A percentile compares a stretch with the other conserved stretches of the same genome.
Conservation (phyloP, 257 asterid species). For the Salvia rosmarinus region DNA sequence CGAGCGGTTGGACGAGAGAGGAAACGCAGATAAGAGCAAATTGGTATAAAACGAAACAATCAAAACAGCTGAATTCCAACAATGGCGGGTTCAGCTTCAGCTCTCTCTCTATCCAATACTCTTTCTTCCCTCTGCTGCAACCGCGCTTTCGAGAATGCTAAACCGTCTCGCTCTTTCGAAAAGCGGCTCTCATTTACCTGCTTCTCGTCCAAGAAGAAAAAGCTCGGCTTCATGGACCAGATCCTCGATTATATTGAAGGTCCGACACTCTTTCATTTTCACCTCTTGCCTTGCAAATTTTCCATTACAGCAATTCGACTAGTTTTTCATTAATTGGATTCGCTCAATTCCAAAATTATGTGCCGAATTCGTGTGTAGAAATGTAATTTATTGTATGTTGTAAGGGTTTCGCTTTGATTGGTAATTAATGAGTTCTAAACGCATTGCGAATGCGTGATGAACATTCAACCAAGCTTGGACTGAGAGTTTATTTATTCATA, state of each 20-base stretch:
- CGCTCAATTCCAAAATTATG: neutral
- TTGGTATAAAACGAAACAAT: slow-evolving; percentile 14
- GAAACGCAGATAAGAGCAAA: slow-evolving; percentile 43
- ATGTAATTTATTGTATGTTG: neutral
- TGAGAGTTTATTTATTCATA: neutral
- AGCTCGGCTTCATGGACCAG: slow-evolving; percentile 81
- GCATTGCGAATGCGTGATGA: neutral
- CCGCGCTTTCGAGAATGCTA: slow-evolving; percentile 33
- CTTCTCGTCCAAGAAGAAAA: slow-evolving; percentile 78
- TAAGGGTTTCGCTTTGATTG: slow-evolving; percentile 11
- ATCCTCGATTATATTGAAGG: slow-evolving; percentile 98
- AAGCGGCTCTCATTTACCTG: slow-evolving; percentile 56
- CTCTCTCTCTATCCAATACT: slow-evolving; percentile 39
- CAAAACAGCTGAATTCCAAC: slow-evolving; percentile 32
- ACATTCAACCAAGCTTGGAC: neutral
- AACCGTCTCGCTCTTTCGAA: slow-evolving; percentile 29
- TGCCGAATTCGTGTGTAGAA: neutral
- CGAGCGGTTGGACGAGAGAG: slow-evolving; percentile 36
- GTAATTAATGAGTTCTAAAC: neutral
- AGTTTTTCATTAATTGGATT: neutral
- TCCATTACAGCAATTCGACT: neutral
- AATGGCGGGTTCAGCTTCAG: slow-evolving; percentile 54
- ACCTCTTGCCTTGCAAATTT: neutral
- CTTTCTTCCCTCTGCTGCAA: slow-evolving; percentile 32
- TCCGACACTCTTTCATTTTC: slow-evolving; percentile 32